These are phyloP conservation scores for Wolfiporia cocos DNA, from an alignment of 1,284 basidiomycete species.

Conservation along the genomic window DNA sequence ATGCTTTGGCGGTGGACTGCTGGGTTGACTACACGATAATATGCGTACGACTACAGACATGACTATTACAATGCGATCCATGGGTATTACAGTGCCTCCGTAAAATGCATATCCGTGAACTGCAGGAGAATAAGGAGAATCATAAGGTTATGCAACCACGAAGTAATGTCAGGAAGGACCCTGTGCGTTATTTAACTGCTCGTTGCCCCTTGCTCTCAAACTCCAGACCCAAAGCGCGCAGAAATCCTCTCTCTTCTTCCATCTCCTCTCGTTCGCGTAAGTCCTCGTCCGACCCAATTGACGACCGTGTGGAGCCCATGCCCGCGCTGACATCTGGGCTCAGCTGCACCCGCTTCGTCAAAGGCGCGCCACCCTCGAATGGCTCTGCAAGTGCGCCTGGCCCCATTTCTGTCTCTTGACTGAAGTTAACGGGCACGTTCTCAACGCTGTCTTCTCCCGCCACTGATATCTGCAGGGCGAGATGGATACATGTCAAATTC, in stretches of 20 bases:
- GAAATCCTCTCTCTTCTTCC: constrained; percentile 21
- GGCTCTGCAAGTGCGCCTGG: not conserved
- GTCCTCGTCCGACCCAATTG: constrained; percentile 10
- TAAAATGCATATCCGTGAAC: no score
- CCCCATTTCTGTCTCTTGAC: no score
- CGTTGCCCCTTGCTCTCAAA: constrained; percentile 12
- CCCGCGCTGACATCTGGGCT: constrained; percentile 12
- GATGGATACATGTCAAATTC: not conserved
- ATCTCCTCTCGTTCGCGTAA: constrained; percentile 11
- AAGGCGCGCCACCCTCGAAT: constrained; percentile 4
- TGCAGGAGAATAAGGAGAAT: no score
- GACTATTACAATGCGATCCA: no score
- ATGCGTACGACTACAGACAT: no score
- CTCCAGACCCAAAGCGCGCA: constrained; percentile 23
- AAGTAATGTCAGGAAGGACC: not conserved
- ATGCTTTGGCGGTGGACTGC: no score
- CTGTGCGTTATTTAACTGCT: not conserved
- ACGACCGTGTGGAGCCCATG: constrained; percentile 11
- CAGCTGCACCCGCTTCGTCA: constrained; percentile 15
- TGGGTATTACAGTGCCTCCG: no score
- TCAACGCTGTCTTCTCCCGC: no score
- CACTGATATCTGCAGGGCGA: not conserved
- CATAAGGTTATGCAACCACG: constrained; percentile 77
- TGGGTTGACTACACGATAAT: no score
- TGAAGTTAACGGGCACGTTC: no score